phyloP scores from a whole-genome alignment of 345 rosid genomes.

The Populus tremula region DNA sequence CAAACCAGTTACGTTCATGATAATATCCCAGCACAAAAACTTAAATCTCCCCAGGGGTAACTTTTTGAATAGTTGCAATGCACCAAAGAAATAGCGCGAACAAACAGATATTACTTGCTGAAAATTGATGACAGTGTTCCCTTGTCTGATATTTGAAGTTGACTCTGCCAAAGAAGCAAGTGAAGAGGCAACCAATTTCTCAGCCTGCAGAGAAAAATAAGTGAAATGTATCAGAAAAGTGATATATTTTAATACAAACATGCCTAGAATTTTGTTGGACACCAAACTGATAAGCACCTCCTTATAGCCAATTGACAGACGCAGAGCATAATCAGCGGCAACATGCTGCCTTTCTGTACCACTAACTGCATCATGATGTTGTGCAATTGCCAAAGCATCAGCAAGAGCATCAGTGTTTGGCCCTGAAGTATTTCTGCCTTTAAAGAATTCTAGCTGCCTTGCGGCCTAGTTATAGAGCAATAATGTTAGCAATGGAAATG shows the following conservation, averaged over 20 bases:
- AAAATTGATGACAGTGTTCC: slow-evolving; percentile 42
- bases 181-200: slow-evolving; percentile 73
- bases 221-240: slow-evolving; percentile 11
- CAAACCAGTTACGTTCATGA: too few species aligned
- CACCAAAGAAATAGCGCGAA: background rate
- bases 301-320: slow-evolving; percentile 74
- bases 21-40: too few species aligned
- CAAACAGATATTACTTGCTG: slow-evolving; percentile 53
- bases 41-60: too few species aligned
- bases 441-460: slow-evolving; percentile 77
- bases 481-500: slow-evolving; percentile 2
- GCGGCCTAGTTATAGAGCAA: slow-evolving; percentile 53
- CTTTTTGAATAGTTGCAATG: background rate
- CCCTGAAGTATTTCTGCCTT: slow-evolving; percentile 59
- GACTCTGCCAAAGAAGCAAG: slow-evolving; percentile 58
- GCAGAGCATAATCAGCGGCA: slow-evolving; percentile 91
- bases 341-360: slow-evolving; percentile 94
- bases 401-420: slow-evolving; percentile 67
- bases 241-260: background rate
- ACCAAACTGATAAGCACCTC: slow-evolving; percentile 49
- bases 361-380: slow-evolving; percentile 98
- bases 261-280: background rate
- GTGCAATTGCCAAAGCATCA: slow-evolving; percentile 88
- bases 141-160: slow-evolving; percentile 40
- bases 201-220: slow-evolving; percentile 54